Evolutionary conservation across 495 filamentous ascomycete genomes (phyloP).

Genomic region (Aspergillus biplanus): DNA sequence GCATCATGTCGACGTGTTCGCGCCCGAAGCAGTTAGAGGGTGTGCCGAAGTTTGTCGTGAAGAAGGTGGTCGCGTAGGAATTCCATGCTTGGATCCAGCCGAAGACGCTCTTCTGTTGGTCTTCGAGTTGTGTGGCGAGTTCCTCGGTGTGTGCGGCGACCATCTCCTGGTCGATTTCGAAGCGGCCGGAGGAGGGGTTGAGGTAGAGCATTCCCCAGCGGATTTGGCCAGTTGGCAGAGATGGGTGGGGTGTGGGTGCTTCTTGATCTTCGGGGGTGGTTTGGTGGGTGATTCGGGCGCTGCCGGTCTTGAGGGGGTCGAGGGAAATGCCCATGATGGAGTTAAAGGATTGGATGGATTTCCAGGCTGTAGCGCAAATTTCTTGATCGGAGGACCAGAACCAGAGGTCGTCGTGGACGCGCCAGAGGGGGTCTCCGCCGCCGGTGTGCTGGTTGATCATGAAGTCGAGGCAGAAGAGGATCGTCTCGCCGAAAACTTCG

Average conservation of each 20-base stretch:
- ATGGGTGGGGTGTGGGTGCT: not conserved
- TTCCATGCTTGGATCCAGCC: conserved; percentile 26
- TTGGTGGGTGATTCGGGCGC: conserved; percentile 4
- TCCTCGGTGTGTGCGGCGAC: conserved; percentile 16
- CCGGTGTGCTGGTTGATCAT: conserved; percentile 19
- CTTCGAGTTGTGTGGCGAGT: conserved; percentile 8
- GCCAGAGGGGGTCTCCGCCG: conserved; percentile 18
- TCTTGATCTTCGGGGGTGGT: no score
- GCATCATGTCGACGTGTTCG: conserved; percentile 22
- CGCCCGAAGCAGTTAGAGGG: conserved; percentile 23
- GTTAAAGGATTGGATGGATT: conserved; percentile 17
- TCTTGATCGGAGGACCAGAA: conserved; percentile 19
- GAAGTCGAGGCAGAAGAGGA: conserved; percentile 23
- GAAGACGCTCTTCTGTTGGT: conserved; percentile 17
- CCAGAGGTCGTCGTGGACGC: conserved; percentile 24
- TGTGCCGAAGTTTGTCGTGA: conserved; percentile 21
- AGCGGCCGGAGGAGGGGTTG: conserved; percentile 19
- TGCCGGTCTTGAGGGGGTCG: conserved; percentile 4
- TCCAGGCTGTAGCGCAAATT: conserved; percentile 16
- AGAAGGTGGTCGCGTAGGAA: conserved; percentile 21
- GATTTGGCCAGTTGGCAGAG: conserved; percentile 15
- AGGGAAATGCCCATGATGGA: conserved; percentile 15
- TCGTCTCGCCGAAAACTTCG: conserved; percentile 22
- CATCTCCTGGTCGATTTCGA: conserved; percentile 25
- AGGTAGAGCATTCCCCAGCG: conserved; percentile 25